These are phyloP conservation scores for Cenchrus americanus DNA, from an alignment of 176 grass and related monocot species.

Conservation along the genomic window DNA sequence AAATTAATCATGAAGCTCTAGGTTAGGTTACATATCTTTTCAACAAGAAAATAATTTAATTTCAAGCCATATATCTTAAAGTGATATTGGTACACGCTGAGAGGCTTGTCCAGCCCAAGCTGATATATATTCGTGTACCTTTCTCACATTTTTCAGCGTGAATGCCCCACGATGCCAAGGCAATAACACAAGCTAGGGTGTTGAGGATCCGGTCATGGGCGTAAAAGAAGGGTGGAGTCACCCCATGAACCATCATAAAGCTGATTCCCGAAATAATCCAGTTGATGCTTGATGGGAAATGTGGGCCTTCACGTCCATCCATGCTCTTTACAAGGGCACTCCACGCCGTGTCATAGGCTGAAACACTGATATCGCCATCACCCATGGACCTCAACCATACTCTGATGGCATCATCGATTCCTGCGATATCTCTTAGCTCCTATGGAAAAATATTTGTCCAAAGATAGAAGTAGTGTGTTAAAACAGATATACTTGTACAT, in stretches of 20 bases:
- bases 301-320: slow-evolving; percentile 27
- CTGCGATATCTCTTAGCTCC: not conserved
- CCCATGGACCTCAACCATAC: slow-evolving; percentile 13
- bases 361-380: slow-evolving; percentile 54
- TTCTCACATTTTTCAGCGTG: not conserved
- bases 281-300: slow-evolving; percentile 59
- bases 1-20: too few species aligned
- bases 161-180: not conserved
- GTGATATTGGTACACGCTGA: too few species aligned
- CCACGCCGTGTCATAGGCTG: slow-evolving; percentile 79
- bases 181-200: slow-evolving; percentile 60
- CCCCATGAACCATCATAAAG: slow-evolving; percentile 67
- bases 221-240: slow-evolving; percentile 42
- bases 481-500: too few species aligned
- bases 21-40: too few species aligned
- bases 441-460: too few species aligned
- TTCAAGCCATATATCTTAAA: too few species aligned
- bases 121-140: not conserved
- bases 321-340: slow-evolving; percentile 45
- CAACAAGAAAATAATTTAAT: too few species aligned
- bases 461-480: too few species aligned
- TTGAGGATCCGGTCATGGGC: slow-evolving; percentile 68
- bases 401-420: slow-evolving; percentile 32
- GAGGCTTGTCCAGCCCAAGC: too few species aligned
- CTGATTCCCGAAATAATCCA: slow-evolving; percentile 70